Evolutionary conservation across 768 basidiomycete species (phyloP).

Genomic region (Tricholoma sp.): DNA sequence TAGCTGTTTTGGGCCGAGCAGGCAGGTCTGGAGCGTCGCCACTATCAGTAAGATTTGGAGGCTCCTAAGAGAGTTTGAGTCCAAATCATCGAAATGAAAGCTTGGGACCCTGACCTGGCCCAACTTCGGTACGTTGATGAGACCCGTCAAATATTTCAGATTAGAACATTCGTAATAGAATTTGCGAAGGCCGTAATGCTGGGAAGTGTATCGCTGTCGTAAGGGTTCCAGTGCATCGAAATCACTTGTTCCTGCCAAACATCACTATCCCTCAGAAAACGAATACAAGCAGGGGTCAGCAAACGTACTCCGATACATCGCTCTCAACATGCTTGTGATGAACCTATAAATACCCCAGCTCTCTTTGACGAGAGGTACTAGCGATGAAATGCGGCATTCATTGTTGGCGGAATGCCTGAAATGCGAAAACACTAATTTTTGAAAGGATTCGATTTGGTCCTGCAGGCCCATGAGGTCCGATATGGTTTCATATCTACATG

Average conservation of each 20-base stretch:
- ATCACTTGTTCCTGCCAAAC: slow-evolving; percentile 72
- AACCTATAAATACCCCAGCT: slow-evolving; percentile 99
- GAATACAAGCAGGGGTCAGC: background rate
- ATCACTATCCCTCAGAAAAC: slow-evolving; percentile 8
- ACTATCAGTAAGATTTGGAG: slow-evolving; percentile 86
- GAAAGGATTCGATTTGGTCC: slow-evolving; percentile 98
- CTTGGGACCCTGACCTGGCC: slow-evolving; percentile 57
- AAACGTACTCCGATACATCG: slow-evolving; percentile 84
- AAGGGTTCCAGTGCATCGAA: slow-evolving; percentile 87
- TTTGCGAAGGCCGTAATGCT: slow-evolving; percentile 90
- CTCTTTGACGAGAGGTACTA: slow-evolving; percentile 97
- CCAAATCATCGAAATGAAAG: background rate
- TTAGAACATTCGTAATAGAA: slow-evolving; percentile 99
- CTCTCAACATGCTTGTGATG: slow-evolving; percentile 97
- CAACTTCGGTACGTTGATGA: slow-evolving; percentile 97
- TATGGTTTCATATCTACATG: slow-evolving; percentile 89
- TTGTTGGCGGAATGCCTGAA: slow-evolving; percentile 91
- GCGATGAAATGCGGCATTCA: slow-evolving; percentile 92
- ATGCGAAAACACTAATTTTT: slow-evolving; percentile 94
- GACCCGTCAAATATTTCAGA: slow-evolving; percentile 93
- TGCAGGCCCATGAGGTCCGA: slow-evolving; percentile 96
- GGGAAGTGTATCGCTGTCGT: slow-evolving; percentile 79
- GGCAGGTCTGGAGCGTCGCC: slow-evolving; percentile 85
- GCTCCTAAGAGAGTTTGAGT: slow-evolving; percentile 55
- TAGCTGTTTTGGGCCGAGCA: slow-evolving; percentile 64